Conservation (phyloP, 345 rosid species). For the Salix exigua region DNA sequence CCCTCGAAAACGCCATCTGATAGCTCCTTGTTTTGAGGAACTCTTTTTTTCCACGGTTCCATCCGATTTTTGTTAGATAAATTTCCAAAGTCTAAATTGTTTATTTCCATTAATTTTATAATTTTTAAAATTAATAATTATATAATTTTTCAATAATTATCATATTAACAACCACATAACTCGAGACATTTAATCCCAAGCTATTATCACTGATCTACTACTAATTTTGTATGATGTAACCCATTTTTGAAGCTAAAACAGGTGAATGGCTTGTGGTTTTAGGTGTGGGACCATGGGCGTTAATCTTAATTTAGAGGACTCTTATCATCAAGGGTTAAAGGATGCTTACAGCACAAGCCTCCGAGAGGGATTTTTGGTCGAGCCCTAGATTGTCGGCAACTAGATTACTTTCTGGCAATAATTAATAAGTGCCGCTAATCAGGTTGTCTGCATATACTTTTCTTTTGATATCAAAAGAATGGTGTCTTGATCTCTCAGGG, state of each 20-base stretch:
- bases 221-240: too few species aligned
- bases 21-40: constrained; percentile 23
- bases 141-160: too few species aligned
- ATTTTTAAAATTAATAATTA: too few species aligned
- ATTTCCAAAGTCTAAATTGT: too few species aligned
- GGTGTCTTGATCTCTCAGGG: too few species aligned
- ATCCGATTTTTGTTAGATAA: too few species aligned
- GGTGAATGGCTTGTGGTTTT: not conserved
- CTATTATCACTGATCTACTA: too few species aligned
- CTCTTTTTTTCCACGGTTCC: not conserved
- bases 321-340: not conserved
- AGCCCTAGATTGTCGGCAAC: not conserved
- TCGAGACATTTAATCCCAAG: too few species aligned
- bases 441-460: not conserved
- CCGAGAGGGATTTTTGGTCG: not conserved
- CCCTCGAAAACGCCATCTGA: not conserved
- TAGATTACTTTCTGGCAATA: not conserved
- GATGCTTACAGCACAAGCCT: not conserved
- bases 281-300: not conserved
- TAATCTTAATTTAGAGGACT: not conserved
- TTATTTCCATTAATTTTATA: too few species aligned
- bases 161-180: too few species aligned
- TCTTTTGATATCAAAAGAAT: too few species aligned
- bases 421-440: not conserved
- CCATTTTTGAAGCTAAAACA: not conserved